phyloP scores from a whole-genome alignment of 108 stramenopile genomes.

The Parmales sp. region DNA sequence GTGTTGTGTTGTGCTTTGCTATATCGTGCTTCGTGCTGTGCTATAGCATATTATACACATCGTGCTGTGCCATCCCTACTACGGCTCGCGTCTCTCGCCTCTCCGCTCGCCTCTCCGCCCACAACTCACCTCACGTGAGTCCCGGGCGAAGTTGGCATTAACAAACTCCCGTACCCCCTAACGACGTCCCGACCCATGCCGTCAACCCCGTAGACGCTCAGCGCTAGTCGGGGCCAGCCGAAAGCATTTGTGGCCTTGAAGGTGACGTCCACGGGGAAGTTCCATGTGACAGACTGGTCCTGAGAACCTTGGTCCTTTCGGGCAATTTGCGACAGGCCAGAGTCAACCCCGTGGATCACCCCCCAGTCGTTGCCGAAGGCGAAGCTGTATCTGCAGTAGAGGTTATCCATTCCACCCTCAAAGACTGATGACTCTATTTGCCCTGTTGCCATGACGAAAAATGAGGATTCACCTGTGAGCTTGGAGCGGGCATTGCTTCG shows the following conservation, averaged over 20 bases:
- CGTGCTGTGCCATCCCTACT: no score
- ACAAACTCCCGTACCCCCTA: slow-evolving; percentile 59
- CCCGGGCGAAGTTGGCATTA: slow-evolving; percentile 55
- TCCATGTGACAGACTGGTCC: slow-evolving; percentile 56
- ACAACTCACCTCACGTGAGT: slow-evolving; percentile 31
- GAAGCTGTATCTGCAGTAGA: slow-evolving; percentile 68
- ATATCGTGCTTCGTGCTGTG: no score
- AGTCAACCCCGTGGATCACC: slow-evolving; percentile 52
- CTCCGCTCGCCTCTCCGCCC: no score
- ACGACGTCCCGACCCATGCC: slow-evolving; percentile 60
- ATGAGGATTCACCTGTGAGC: slow-evolving; percentile 25
- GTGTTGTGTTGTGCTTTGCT: no score
- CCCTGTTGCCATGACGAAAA: slow-evolving; percentile 46
- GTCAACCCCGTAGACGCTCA: slow-evolving; percentile 62
- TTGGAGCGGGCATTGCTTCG: not conserved
- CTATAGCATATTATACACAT: no score
- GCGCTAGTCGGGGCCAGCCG: slow-evolving; percentile 74
- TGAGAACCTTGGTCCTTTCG: slow-evolving; percentile 15
- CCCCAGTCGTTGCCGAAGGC: slow-evolving; percentile 67
- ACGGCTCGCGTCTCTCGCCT: no score
- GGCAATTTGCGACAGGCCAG: slow-evolving; percentile 33
- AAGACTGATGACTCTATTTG: slow-evolving; percentile 47
- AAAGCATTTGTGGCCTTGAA: slow-evolving; percentile 66
- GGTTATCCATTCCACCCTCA: slow-evolving; percentile 34
- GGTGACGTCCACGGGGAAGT: slow-evolving; percentile 70